phyloP scores from a whole-genome alignment of 192 early-diverging fungal genomes.

The Umbelopsis ramanniana region DNA sequence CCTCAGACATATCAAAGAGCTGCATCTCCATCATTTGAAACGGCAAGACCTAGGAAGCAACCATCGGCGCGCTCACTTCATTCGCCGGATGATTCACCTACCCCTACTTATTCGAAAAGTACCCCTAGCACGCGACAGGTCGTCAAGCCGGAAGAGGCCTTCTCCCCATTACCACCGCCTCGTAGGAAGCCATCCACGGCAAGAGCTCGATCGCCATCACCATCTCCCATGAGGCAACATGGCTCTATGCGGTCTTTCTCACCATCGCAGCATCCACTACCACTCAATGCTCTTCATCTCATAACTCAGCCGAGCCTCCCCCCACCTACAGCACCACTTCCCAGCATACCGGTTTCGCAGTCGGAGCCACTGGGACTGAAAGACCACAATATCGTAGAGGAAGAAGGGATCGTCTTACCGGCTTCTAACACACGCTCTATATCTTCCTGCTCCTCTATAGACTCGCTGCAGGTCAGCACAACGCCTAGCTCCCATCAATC shows the following conservation, averaged over 20 bases:
- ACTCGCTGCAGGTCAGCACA: constrained; percentile 19
- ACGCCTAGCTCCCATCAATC: constrained; percentile 16
- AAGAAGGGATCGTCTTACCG: not conserved
- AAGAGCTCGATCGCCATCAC: constrained; percentile 6
- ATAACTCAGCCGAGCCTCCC: constrained; percentile 4
- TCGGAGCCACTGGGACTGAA: not conserved
- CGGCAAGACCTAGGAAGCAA: not conserved
- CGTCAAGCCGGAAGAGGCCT: constrained; percentile 8
- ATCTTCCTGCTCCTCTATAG: constrained; percentile 13
- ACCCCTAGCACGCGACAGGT: not conserved
- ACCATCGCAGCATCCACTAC: not conserved
- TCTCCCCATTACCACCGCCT: constrained; percentile 5
- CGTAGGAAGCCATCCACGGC: not conserved
- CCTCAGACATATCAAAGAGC: not conserved
- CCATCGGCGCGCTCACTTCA: not conserved
- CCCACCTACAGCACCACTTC: not conserved
- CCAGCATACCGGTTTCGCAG: not conserved
- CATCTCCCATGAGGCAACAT: constrained; percentile 15
- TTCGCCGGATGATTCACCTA: not conserved
- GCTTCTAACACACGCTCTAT: not conserved
- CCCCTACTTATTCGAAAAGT: constrained; percentile 4
- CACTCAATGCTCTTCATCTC: not conserved
- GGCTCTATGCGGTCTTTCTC: not conserved
- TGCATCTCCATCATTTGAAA: not conserved
- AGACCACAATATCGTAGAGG: not conserved